Evolutionary conservation across 768 basidiomycete species (phyloP), one percentile per base, ranked within the genome.

Genomic region (Suillus americanus): DNA sequence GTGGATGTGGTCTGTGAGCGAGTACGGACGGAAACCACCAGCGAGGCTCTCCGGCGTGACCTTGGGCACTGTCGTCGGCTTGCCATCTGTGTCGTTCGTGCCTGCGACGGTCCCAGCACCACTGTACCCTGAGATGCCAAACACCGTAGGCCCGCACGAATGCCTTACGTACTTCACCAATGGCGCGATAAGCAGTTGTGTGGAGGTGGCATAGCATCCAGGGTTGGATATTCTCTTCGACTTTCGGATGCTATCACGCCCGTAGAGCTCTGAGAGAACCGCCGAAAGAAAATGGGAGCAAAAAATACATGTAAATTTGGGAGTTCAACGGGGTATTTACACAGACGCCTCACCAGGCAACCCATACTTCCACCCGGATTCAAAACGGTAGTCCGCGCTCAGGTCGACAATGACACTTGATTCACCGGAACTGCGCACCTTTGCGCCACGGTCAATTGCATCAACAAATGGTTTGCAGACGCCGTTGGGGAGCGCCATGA

Each of bases 401-500:
- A 99, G 79, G 74, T 99, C 97, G 43, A 99, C 89, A 43, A 99
- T 80, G 23, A 97, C 93, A 68, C 95, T 92, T 50, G 83, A 80
- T 65, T 81, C 79, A 37, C 75, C 76, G 53, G 72, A 69, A 61
- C 76, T 78, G 67, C 87, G 86, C 70, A 82, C 84, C 66, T 80
- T 78, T 16, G 89, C 81, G 6, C 89, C 94, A 43, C 86, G 83
- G 71, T 97, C 95, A 56, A 99, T 79, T 18, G 97, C 97, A 71
- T 96, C 95, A 40, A 99, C 95, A 74, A 97, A 99, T 0, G 96
- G 96, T 78, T 96, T 95, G 80, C 92, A 91, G 28, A 94, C 86
- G 23, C 97, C 97, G 69, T 99, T 99, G n/a, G 97, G 97, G 56
- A 99, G 84, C 3, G 97, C 97, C 92, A 98, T 96, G 61, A 99